Evolutionary conservation across 495 filamentous ascomycete genomes (phyloP).

Genomic region (Emericellopsis terricola): DNA sequence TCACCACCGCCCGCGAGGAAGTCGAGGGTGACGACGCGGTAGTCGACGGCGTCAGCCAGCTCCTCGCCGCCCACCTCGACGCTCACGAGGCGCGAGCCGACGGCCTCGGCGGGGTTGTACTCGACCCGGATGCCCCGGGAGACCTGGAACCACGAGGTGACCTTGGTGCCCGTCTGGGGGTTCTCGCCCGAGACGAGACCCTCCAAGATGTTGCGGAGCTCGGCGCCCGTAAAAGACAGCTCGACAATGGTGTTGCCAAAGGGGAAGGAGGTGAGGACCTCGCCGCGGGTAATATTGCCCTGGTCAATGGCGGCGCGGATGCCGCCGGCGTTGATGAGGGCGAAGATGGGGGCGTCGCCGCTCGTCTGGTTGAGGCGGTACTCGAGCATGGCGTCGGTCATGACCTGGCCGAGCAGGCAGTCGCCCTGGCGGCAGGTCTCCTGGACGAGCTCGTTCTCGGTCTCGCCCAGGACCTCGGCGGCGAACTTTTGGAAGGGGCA

Average conservation of each 20-base stretch:
- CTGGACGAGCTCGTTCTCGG: slow-evolving; percentile 28
- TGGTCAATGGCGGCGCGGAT: slow-evolving; percentile 35
- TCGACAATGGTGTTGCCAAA: slow-evolving; percentile 38
- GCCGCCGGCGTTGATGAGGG: slow-evolving; percentile 37
- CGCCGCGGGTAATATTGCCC: slow-evolving; percentile 31
- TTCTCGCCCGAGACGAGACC: slow-evolving; percentile 27
- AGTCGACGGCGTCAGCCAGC: slow-evolving; percentile 17
- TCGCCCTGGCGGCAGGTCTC: slow-evolving; percentile 29
- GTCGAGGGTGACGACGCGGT: slow-evolving; percentile 34
- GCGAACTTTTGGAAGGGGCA: slow-evolving; percentile 32
- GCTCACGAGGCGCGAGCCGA: slow-evolving; percentile 18
- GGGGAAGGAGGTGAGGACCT: slow-evolving; percentile 37
- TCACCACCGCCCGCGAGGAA: slow-evolving; percentile 37
- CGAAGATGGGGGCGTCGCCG: slow-evolving; percentile 19
- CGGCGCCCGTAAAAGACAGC: slow-evolving; percentile 20
- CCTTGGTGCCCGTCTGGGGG: slow-evolving; percentile 21
- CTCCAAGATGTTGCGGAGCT: slow-evolving; percentile 31
- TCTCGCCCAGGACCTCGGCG: slow-evolving; percentile 25
- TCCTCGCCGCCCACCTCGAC: slow-evolving; percentile 20
- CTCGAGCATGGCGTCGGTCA: slow-evolving; percentile 31
- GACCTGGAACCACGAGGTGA: slow-evolving; percentile 35
- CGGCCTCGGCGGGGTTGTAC: slow-evolving; percentile 21
- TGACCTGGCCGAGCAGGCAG: slow-evolving; percentile 33
- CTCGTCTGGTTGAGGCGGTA: slow-evolving; percentile 23
- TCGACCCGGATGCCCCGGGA: slow-evolving; percentile 25